These are phyloP conservation scores for Epichloe brachyelytri DNA, from an alignment of 2,329 filamentous ascomycete genomes.

Conservation along the genomic window DNA sequence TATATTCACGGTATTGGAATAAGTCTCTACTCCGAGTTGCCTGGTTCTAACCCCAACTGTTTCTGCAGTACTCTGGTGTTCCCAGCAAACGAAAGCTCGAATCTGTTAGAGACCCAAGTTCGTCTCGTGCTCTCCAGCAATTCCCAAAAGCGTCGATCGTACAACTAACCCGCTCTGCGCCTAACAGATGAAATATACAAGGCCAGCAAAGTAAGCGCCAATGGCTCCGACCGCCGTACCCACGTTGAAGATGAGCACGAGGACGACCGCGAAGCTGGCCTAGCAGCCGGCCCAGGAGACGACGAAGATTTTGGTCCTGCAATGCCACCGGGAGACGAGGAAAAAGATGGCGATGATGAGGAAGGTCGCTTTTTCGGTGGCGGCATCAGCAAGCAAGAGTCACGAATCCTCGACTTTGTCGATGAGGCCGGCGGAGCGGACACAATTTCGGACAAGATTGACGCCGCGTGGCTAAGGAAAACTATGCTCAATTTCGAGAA, in stretches of 20 bases:
- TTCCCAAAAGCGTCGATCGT: not conserved
- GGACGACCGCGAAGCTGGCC: slow-evolving; percentile 33
- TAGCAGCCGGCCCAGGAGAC: slow-evolving; percentile 32
- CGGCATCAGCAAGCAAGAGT: slow-evolving; percentile 70
- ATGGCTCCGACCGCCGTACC: slow-evolving; percentile 31
- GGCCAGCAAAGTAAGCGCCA: slow-evolving; percentile 38
- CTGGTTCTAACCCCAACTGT: not conserved
- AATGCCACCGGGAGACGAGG: slow-evolving; percentile 36
- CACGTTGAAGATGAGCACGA: slow-evolving; percentile 27
- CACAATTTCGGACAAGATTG: slow-evolving; percentile 57
- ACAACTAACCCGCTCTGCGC: not conserved
- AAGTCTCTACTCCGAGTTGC: not conserved
- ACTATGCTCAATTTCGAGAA: slow-evolving; percentile 77
- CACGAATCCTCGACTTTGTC: slow-evolving; percentile 77
- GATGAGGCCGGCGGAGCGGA: slow-evolving; percentile 36
- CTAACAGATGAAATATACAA: slow-evolving; percentile 49
- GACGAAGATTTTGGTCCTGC: slow-evolving; percentile 36
- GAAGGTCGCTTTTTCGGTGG: slow-evolving; percentile 94
- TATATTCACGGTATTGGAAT: slow-evolving; percentile 35
- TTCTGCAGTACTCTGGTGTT: slow-evolving; percentile 27
- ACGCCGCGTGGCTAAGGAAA: slow-evolving; percentile 70
- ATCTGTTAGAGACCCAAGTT: slow-evolving; percentile 48
- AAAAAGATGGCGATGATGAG: slow-evolving; percentile 57
- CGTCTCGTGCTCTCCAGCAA: slow-evolving; percentile 13
- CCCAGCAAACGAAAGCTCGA: slow-evolving; percentile 52